A percentile compares a stretch with the other conserved stretches of the same genome.
These are phyloP conservation scores for Fusarium veterinarium DNA, from an alignment of 2,329 filamentous ascomycete genomes.

Conservation along the genomic window DNA sequence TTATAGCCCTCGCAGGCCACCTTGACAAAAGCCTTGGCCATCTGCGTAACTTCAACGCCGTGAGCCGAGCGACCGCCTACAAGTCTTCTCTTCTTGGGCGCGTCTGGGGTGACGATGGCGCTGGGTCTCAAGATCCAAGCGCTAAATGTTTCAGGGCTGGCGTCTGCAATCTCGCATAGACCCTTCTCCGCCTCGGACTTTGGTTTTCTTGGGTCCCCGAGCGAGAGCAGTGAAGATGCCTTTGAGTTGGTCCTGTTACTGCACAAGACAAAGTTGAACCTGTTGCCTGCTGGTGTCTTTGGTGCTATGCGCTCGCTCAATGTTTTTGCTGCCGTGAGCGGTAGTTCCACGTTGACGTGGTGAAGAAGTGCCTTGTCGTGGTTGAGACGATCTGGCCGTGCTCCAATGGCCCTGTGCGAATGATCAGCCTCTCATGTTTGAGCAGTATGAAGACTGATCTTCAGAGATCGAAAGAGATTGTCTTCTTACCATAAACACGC, in stretches of 20 bases:
- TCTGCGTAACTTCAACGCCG: conserved; percentile 50
- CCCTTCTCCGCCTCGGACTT: conserved; percentile 55
- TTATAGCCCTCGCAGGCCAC: conserved; percentile 52
- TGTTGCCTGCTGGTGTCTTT: conserved; percentile 45
- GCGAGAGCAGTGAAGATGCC: conserved; percentile 50
- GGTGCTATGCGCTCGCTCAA: conserved; percentile 55
- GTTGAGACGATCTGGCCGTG: conserved; percentile 59
- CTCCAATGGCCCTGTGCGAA: conserved; percentile 54
- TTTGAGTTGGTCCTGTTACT: conserved; percentile 50
- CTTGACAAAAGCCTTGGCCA: conserved; percentile 52
- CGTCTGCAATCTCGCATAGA: conserved; percentile 53
- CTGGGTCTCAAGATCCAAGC: conserved; percentile 53
- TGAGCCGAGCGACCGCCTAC: conserved; percentile 46
- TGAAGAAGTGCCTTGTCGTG: conserved; percentile 56
- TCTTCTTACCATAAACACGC: conserved; percentile 74
- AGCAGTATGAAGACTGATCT: not conserved
- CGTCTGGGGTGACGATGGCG: conserved; percentile 45
- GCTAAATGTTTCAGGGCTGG: conserved; percentile 48
- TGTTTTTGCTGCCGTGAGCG: conserved; percentile 67
- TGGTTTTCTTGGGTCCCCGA: conserved; percentile 52
- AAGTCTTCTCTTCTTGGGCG: conserved; percentile 44
- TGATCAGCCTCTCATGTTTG: not conserved
- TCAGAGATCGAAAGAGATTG: not conserved
- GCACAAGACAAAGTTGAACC: conserved; percentile 58
- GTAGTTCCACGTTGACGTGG: conserved; percentile 70